Percentiles rank a stretch among this genome's conserved stretches.
These are phyloP conservation scores for Tremella fuciformis DNA, from an alignment of 768 basidiomycete species.

Conservation along the genomic window DNA sequence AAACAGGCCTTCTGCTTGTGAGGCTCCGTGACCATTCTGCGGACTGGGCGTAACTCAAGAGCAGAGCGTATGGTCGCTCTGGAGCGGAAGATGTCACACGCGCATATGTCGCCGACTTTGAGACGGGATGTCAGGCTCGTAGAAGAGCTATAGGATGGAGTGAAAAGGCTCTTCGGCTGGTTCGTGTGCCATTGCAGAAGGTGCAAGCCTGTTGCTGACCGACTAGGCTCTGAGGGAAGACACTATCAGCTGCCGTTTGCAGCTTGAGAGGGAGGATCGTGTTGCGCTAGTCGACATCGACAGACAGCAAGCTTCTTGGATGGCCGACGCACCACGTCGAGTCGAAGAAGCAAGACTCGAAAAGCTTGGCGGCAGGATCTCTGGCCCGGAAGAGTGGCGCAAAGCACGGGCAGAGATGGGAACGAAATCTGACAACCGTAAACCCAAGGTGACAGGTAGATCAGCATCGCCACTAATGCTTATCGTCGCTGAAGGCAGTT, in stretches of 20 bases:
- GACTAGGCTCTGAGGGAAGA: slow-evolving; percentile 34
- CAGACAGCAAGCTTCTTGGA: slow-evolving; percentile 35
- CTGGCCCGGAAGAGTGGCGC: slow-evolving; percentile 53
- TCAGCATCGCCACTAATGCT: too few species aligned
- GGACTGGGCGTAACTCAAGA: slow-evolving; percentile 2
- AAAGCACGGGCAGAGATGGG: slow-evolving; percentile 48
- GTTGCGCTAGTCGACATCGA: slow-evolving; percentile 40
- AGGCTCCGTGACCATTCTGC: slow-evolving; percentile 26
- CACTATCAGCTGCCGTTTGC: slow-evolving; percentile 34
- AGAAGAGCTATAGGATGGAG: slow-evolving; percentile 34
- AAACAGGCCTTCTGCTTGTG: slow-evolving; percentile 52
- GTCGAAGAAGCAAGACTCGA: slow-evolving; percentile 27
- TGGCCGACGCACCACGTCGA: slow-evolving; percentile 27
- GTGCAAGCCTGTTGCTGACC: neutral
- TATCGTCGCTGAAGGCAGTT: too few species aligned
- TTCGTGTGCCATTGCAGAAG: slow-evolving; percentile 15
- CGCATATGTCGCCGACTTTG: slow-evolving; percentile 44
- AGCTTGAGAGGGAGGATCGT: slow-evolving; percentile 16
- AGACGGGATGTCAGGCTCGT: slow-evolving; percentile 23
- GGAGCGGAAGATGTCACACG: slow-evolving; percentile 45
- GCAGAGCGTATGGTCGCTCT: slow-evolving; percentile 36
- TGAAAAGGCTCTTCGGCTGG: slow-evolving; percentile 34
- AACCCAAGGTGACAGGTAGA: slow-evolving; percentile 20
- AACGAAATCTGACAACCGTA: neutral
- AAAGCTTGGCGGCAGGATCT: slow-evolving; percentile 42